A percentile compares a stretch with the other conserved stretches of the same genome.
Evolutionary conservation across 1,284 basidiomycete genomes (phyloP).

Genomic region (Cryptococcus jaspeensis): DNA sequence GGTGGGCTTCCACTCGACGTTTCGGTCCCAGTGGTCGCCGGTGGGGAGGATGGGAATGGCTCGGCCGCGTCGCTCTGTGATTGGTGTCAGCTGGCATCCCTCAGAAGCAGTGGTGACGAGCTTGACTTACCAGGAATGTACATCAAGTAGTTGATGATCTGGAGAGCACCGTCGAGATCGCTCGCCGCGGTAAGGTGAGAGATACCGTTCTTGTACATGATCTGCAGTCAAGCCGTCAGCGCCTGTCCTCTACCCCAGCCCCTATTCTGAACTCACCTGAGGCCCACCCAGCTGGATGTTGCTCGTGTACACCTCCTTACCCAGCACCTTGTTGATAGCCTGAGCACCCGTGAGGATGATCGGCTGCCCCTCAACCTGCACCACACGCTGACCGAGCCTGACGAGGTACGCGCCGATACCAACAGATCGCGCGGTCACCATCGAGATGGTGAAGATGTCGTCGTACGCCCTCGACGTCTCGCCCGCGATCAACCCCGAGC

Average conservation of each 20-base stretch:
- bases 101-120: not conserved
- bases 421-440: slow-evolving; percentile 97
- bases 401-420: slow-evolving; percentile 99
- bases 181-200: slow-evolving; percentile 93
- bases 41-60: slow-evolving; percentile 71
- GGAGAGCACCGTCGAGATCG: slow-evolving; percentile 89
- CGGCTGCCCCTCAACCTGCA: slow-evolving; percentile 98
- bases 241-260: not conserved
- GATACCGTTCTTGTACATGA: slow-evolving; percentile 99
- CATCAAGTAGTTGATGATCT: slow-evolving; percentile 92
- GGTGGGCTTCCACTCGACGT: slow-evolving; percentile 84
- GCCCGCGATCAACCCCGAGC: slow-evolving; percentile 97
- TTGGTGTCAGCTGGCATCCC: not conserved
- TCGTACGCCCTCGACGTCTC: slow-evolving; percentile 98
- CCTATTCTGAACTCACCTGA: slow-evolving; percentile 53
- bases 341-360: slow-evolving; percentile 98
- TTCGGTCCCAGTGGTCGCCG: slow-evolving; percentile 85
- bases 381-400: slow-evolving; percentile 93
- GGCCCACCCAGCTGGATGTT: slow-evolving; percentile 99
- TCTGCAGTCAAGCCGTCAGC: slow-evolving; percentile 50
- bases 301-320: slow-evolving; percentile 97
- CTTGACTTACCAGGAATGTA: slow-evolving; percentile 70
- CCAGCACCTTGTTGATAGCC: slow-evolving; percentile 98
- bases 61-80: slow-evolving; percentile 62
- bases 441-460: slow-evolving; percentile 98